Evolutionary conservation across 1,139 yeast species (phyloP).

Genomic region (Hyphopichia wangnamkhiaoensis): DNA sequence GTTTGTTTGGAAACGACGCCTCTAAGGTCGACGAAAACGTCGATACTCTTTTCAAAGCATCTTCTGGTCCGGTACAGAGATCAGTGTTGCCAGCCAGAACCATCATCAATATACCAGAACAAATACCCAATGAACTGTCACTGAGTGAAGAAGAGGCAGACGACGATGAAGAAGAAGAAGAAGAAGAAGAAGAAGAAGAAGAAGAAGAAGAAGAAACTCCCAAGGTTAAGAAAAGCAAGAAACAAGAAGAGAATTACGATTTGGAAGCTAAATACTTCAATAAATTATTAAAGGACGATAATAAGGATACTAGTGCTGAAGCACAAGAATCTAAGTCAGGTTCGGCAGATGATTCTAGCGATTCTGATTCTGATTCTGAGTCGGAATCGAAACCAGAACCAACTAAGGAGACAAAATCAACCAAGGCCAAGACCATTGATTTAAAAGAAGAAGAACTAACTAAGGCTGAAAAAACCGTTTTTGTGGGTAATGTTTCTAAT

Average conservation of each 20-base stretch:
- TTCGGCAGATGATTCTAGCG: constrained; percentile 15
- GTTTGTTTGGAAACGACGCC: constrained; percentile 32
- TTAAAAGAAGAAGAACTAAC: constrained; percentile 70
- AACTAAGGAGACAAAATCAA: constrained; percentile 12
- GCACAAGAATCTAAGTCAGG: constrained; percentile 15
- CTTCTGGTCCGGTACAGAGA: constrained; percentile 39
- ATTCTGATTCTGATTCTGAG: constrained; percentile 13
- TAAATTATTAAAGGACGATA: constrained; percentile 29
- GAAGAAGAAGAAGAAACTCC: constrained; percentile 14
- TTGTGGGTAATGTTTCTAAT: constrained; percentile 82
- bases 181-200: constrained; percentile 15
- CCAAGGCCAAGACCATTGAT: constrained; percentile 43
- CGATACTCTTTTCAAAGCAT: constrained; percentile 39
- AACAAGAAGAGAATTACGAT: constrained; percentile 41
- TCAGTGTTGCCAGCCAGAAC: constrained; percentile 27
- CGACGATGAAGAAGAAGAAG: constrained; percentile 16
- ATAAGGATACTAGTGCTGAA: constrained; percentile 16
- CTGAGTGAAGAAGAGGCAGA: constrained; percentile 5
- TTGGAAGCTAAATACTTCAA: constrained; percentile 50
- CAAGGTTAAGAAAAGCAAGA: constrained; percentile 17
- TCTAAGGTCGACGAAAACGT: constrained; percentile 40
- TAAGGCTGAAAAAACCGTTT: constrained; percentile 85
- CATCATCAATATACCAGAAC: constrained; percentile 18
- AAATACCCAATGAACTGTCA: background rate
- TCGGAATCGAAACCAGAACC: constrained; percentile 4